Base-by-base conservation (phyloP, 768 basidiomycete genomes). In the Pleurotus tuber-regium region DNA sequence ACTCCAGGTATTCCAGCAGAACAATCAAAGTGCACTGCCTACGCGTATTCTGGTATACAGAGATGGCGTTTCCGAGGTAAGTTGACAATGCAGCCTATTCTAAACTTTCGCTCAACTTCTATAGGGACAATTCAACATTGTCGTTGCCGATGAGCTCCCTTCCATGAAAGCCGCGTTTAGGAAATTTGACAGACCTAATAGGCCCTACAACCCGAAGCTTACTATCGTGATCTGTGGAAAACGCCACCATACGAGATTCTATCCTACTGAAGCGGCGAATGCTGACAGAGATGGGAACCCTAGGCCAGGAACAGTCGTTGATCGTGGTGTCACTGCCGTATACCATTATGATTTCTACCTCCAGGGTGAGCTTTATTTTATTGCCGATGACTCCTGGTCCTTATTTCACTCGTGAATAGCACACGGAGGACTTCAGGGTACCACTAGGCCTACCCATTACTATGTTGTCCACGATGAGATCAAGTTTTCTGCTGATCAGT, bases 401-500 rank as follows among this genome's bases (percentile, higher is more conserved):
- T n/a, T 18, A 25, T 29, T 52, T 26, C 18, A 11, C 49, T 44
- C 41, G 1, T 43, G 25, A 40, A 38, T 50, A 79, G 89, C 89
- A 0, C 89, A 92, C 53, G 78, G 80, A 36, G 86, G 87, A 0
- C 69, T 92, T 10, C 86, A 91, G 57, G 89, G 89, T 12, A 82
- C 83, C 2, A 86, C 80, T 19, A 74, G 77, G 8, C 80, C 90
- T 0, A 92, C 90, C 1, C 90, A 92, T 55, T 92, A 92, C 66
- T 84, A 80, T 42, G 86, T 90, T 30, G 79, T 92, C 6, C 85
- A 91, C 61, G 90, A 93, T 64, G 87, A 92, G 62, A 86, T 83
- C 55, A 69, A 65, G 4, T 81, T 92, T 55, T 71, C 66, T 4
- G 82, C 89, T 0, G 89, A 94, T 63, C 72, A 77, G 10, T 67